A percentile compares a stretch with the other conserved stretches of the same genome.
phyloP scores from a whole-genome alignment of 257 asterid genomes.

The Solanum piurae region DNA sequence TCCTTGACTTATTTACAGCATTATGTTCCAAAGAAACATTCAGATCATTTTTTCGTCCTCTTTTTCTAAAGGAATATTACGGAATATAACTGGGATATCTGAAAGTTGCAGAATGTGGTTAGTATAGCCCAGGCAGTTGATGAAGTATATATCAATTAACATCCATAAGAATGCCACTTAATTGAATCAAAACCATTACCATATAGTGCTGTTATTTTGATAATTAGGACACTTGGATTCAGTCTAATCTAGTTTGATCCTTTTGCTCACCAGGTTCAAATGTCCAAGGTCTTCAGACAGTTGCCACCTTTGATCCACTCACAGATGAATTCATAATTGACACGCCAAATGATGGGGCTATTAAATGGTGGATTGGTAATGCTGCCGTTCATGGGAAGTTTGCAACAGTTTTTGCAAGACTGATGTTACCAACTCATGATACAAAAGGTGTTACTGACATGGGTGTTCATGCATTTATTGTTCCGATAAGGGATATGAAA shows the following conservation, averaged over 20 bases:
- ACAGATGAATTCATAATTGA: constrained; percentile 73
- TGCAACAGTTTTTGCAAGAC: constrained; percentile 92
- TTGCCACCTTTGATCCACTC: constrained; percentile 74
- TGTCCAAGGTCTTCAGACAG: constrained; percentile 91
- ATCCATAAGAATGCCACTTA: not conserved
- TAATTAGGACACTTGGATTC: not conserved
- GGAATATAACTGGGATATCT: not conserved
- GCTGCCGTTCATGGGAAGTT: constrained; percentile 99
- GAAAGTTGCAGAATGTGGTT: not conserved
- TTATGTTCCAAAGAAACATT: not conserved
- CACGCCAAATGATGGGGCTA: constrained; percentile 96
- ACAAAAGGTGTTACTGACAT: constrained; percentile 64
- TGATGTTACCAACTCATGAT: constrained; percentile 74
- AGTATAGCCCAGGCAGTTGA: not conserved
- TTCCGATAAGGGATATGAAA: constrained; percentile 75
- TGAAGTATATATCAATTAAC: not conserved
- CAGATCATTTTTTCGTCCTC: not conserved
- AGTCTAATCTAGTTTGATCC: constrained; percentile 7
- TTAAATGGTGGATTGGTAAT: constrained; percentile 99
- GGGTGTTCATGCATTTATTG: constrained; percentile 98
- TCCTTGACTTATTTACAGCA: not conserved
- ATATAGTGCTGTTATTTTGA: not conserved
- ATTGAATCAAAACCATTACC: not conserved
- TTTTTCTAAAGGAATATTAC: not conserved
- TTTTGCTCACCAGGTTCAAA: constrained; percentile 58